Base-by-base conservation (phyloP, 2,329 filamentous ascomycete genomes). In the Fusarium austroafricanum region DNA sequence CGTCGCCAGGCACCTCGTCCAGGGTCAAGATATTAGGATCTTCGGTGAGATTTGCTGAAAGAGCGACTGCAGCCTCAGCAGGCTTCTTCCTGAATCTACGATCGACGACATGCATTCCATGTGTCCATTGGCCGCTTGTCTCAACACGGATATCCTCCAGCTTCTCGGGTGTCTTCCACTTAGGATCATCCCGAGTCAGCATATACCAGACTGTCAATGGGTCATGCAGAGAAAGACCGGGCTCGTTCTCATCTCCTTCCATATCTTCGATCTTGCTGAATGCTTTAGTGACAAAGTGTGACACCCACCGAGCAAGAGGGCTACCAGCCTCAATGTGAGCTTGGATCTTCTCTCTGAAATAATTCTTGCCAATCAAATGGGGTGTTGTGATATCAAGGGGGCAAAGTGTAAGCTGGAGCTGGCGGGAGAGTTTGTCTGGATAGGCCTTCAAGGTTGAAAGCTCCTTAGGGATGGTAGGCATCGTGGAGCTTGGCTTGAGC, bases 91-190 rank as follows among this genome's bases (percentile, higher is more conserved):
- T 81, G 37, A 81, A 79, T 43, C 96, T 86, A 35, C 89, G 85
- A 82, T 99, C 96, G 39, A 94, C 83, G 31, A 98, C 85, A 75
- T 94, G 94, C 90, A 96, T 94, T 2, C 96, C 95, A 57, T 93
- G 85, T 44, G 94, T 97, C 96, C 96, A 99, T 82, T 98, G 96
- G 3, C 95, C 96, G 4, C 87, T 82, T 0, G 94, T 96, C 81
- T 99, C 96, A 39, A 99, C 84, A 20, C 96, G 87, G 56, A 99
- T 90, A 77, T 99, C 96, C 78, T 97, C 91, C 0, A 83, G 88
- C 58, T 85, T 82, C 15, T 81, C 78, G 2, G 86, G 83, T 17
- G 82, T 76, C 77, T 83, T 85, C 89, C 89, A 92, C 29, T 77
- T 79, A 18, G 86, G 82, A 58, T 89, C 81, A 63, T 83, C 85